Conservation (phyloP, 148 eudicot genomes). For the Suaeda aralocaspica region DNA sequence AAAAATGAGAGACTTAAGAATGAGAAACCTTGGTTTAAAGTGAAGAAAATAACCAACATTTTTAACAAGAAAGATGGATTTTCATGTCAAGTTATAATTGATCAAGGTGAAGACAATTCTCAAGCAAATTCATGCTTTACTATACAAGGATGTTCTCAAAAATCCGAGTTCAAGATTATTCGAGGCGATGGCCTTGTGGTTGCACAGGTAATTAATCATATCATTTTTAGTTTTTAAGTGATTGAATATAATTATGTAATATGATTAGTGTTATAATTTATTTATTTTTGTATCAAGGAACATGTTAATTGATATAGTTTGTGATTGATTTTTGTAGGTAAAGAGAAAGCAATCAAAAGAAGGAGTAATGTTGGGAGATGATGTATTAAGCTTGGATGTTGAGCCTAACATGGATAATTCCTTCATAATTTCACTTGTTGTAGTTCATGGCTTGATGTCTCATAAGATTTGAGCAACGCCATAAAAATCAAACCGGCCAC, state of each 20-base stretch:
- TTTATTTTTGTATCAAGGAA: background rate
- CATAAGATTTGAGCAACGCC: slow-evolving; percentile 32
- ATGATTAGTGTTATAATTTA: no score
- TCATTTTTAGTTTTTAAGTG: no score
- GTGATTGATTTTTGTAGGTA: slow-evolving; percentile 25
- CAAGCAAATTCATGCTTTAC: slow-evolving; percentile 30
- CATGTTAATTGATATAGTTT: background rate
- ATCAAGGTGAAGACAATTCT: slow-evolving; percentile 20
- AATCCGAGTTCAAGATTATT: slow-evolving; percentile 46
- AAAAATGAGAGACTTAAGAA: slow-evolving; percentile 29
- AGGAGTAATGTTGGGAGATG: slow-evolving; percentile 58
- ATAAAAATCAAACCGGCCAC: no score
- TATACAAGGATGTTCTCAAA: slow-evolving; percentile 35
- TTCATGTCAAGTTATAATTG: slow-evolving; percentile 32
- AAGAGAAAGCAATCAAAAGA: slow-evolving; percentile 43
- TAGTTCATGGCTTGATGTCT: slow-evolving; percentile 48
- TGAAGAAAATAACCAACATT: slow-evolving; percentile 26
- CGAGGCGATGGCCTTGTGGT: slow-evolving; percentile 29
- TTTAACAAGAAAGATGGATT: slow-evolving; percentile 19
- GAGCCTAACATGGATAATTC: slow-evolving; percentile 53
- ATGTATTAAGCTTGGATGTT: slow-evolving; percentile 55
- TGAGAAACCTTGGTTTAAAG: slow-evolving; percentile 54
- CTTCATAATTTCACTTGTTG: slow-evolving; percentile 56
- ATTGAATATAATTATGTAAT: no score
- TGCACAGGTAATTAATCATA: slow-evolving; percentile 37